Conservation (phyloP, 352 stramenopile species). For the Globisporangium radiosum region DNA sequence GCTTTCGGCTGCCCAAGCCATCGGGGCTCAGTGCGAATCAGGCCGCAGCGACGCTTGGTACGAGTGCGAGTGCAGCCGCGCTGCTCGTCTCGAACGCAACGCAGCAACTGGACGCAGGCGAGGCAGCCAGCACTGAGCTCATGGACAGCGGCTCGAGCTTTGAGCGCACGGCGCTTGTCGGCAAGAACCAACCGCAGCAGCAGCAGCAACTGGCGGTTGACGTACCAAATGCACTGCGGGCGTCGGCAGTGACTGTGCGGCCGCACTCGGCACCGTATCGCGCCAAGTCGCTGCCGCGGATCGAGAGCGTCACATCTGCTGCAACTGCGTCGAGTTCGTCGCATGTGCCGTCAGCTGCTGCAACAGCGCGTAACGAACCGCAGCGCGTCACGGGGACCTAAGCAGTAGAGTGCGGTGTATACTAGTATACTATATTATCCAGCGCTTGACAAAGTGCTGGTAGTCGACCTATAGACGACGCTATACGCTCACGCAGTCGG, state of each 20-base stretch:
- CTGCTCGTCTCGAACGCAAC: slow-evolving; percentile 9
- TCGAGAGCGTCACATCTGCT: slow-evolving; percentile 14
- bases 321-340: background rate
- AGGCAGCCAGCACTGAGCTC: background rate
- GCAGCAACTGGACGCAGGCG: background rate
- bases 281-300: slow-evolving; percentile 39
- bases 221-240: slow-evolving; percentile 8
- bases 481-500: background rate
- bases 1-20: slow-evolving; percentile 47
- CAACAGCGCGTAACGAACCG: background rate
- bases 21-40: slow-evolving; percentile 1
- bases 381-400: background rate
- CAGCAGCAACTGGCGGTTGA: slow-evolving; percentile 10
- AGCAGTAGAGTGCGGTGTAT: too few species aligned
- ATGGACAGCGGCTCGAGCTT: slow-evolving; percentile 28
- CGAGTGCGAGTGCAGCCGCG: slow-evolving; percentile 13
- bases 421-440: too few species aligned
- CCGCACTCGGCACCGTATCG: slow-evolving; percentile 47
- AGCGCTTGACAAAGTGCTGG: too few species aligned
- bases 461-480: too few species aligned
- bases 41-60: slow-evolving; percentile 3
- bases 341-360: background rate
- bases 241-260: slow-evolving; percentile 9
- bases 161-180: slow-evolving; percentile 36
- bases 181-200: slow-evolving; percentile 17